Percentiles rank a stretch among this genome's conserved stretches.
Conservation (phyloP, 495 filamentous ascomycete genomes). For the Aspergillus baeticus region DNA sequence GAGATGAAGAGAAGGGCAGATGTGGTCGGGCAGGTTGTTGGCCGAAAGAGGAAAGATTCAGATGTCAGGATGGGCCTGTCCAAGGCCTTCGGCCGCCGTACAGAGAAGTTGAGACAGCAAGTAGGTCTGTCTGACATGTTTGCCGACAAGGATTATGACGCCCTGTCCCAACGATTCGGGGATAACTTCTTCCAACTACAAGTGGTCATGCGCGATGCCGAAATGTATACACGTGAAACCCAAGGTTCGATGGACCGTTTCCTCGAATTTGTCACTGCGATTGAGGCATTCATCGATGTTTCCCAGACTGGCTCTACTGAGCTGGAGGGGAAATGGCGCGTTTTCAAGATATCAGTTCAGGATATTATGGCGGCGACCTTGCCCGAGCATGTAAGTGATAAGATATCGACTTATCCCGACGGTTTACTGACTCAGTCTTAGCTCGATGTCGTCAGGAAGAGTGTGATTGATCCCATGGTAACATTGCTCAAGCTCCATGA, state of each 20-base stretch:
- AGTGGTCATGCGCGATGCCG: slow-evolving; percentile 84
- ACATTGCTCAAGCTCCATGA: slow-evolving; percentile 76
- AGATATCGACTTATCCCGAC: too few relatives aligned
- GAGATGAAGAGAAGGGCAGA: slow-evolving; percentile 89
- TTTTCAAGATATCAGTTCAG: slow-evolving; percentile 74
- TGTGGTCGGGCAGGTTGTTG: slow-evolving; percentile 81
- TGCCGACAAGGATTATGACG: slow-evolving; percentile 77
- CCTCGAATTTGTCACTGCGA: slow-evolving; percentile 63
- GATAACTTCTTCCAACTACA: slow-evolving; percentile 87
- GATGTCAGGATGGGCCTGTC: slow-evolving; percentile 80
- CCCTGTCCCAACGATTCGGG: slow-evolving; percentile 74
- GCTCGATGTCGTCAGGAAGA: slow-evolving; percentile 72
- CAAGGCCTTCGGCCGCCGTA: slow-evolving; percentile 82
- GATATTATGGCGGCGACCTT: slow-evolving; percentile 77
- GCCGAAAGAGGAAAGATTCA: slow-evolving; percentile 84
- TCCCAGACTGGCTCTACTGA: slow-evolving; percentile 67
- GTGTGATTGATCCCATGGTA: slow-evolving; percentile 85
- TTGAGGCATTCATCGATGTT: slow-evolving; percentile 64
- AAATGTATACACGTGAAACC: slow-evolving; percentile 75
- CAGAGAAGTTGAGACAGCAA: slow-evolving; percentile 73
- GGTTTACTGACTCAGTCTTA: slow-evolving; percentile 26
- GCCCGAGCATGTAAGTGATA: slow-evolving; percentile 78
- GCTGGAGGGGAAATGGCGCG: slow-evolving; percentile 87
- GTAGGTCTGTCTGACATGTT: slow-evolving; percentile 62
- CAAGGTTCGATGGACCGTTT: slow-evolving; percentile 71